Evolutionary conservation across 805 yeast genomes (phyloP).

Genomic region (Saccharomycopsis fermentans): DNA sequence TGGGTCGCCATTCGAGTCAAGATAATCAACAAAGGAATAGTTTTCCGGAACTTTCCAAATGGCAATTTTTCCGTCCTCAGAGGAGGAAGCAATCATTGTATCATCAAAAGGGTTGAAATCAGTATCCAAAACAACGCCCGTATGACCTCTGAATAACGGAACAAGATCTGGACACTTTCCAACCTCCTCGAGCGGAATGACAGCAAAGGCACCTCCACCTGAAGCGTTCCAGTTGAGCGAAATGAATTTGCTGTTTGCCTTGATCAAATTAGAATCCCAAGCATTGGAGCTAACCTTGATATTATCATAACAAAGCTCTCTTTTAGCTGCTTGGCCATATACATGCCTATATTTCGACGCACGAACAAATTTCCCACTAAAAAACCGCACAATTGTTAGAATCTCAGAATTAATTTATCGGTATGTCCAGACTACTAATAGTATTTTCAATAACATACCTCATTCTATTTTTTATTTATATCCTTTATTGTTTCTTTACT

Average conservation of each 20-base stretch:
- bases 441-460: neutral
- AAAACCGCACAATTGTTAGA: neutral
- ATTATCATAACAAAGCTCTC: conserved; percentile 35
- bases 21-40: conserved; percentile 58
- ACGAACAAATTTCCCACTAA: conserved; percentile 61
- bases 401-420: neutral
- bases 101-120: conserved; percentile 90
- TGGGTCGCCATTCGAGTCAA: conserved; percentile 44
- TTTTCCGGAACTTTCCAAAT: conserved; percentile 83
- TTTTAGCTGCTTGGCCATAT: conserved; percentile 74
- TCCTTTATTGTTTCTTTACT: neutral
- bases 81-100: conserved; percentile 61
- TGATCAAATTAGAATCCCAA: conserved; percentile 88
- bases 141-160: conserved; percentile 91
- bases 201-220: conserved; percentile 97
- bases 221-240: conserved; percentile 89
- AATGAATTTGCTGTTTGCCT: conserved; percentile 77
- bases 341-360: conserved; percentile 97
- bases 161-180: conserved; percentile 93
- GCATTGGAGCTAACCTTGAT: conserved; percentile 79
- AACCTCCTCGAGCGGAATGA: conserved; percentile 73
- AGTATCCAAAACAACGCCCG: conserved; percentile 90
- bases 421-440: neutral
- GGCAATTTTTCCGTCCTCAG: conserved; percentile 73
- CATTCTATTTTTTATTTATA: neutral